phyloP scores from a whole-genome alignment of 768 basidiomycete genomes.

The Dacryopinax primogenitus region DNA sequence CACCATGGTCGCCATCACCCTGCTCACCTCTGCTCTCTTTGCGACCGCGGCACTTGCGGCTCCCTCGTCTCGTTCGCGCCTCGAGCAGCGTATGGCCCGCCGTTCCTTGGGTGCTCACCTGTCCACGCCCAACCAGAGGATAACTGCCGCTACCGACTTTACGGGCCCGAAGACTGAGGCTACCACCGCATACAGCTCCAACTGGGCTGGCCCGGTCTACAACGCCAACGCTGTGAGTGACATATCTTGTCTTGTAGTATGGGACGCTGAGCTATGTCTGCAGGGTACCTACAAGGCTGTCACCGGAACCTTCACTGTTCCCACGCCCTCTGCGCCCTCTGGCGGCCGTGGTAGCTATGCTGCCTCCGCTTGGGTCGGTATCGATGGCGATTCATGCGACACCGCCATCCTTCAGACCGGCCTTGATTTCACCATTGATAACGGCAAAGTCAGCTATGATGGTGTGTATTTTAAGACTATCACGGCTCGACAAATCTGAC shows the following conservation, averaged over 20 bases:
- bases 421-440: constrained; percentile 26
- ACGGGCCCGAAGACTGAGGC: constrained; percentile 14
- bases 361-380: constrained; percentile 30
- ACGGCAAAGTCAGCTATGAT: constrained; percentile 22
- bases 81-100: constrained; percentile 19
- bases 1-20: constrained; percentile 18
- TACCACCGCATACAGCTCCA: constrained; percentile 23
- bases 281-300: constrained; percentile 29
- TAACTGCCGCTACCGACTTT: constrained; percentile 17
- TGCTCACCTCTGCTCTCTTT: constrained; percentile 20
- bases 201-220: constrained; percentile 31
- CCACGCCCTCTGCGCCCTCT: constrained; percentile 23
- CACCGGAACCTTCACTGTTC: constrained; percentile 29
- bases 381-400: constrained; percentile 30
- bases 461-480: constrained; percentile 17
- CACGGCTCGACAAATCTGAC: neutral
- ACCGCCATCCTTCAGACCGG: constrained; percentile 30
- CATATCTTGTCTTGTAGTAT: neutral
- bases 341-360: constrained; percentile 21
- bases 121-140: neutral
- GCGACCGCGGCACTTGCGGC: constrained; percentile 21
- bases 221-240: constrained; percentile 20
- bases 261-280: neutral
- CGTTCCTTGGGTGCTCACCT: constrained; percentile 18
- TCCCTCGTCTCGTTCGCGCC: constrained; percentile 17